Evolutionary conservation across 306 rosid genomes (phyloP).

Genomic region (Fragaria ananassa): DNA sequence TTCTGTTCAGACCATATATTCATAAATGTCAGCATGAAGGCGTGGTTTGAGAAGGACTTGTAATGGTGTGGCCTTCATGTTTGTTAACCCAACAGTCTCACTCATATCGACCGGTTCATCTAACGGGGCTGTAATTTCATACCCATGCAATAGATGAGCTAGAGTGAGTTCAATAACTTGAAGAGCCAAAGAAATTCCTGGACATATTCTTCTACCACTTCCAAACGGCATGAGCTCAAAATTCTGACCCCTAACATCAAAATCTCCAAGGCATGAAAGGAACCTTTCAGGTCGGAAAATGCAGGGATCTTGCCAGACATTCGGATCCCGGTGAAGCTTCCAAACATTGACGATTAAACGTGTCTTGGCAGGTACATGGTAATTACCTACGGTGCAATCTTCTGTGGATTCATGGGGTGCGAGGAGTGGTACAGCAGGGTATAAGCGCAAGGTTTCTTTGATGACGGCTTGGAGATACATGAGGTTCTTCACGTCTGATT

Average conservation of each 20-base stretch:
- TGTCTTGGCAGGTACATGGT: constrained; percentile 20
- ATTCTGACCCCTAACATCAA: constrained; percentile 25
- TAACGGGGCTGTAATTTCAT: background rate
- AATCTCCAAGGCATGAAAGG: background rate
- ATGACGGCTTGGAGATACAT: constrained; percentile 29
- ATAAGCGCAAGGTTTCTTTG: constrained; percentile 34
- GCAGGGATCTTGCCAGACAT: constrained; percentile 31
- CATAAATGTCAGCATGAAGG: background rate
- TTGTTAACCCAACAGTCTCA: constrained; percentile 5
- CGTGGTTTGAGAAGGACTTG: constrained; percentile 18
- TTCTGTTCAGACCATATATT: background rate
- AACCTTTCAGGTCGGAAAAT: constrained; percentile 31
- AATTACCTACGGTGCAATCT: constrained; percentile 29
- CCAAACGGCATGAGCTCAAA: constrained; percentile 34
- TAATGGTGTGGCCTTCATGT: constrained; percentile 12
- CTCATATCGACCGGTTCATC: constrained; percentile 22
- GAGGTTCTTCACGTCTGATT: constrained; percentile 26
- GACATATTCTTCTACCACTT: constrained; percentile 39
- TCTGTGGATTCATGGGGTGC: constrained; percentile 19
- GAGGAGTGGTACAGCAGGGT: constrained; percentile 24
- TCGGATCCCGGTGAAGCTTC: constrained; percentile 34
- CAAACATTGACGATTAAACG: constrained; percentile 22
- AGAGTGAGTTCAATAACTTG: constrained; percentile 22
- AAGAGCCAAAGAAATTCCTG: constrained; percentile 23
- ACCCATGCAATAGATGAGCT: constrained; percentile 20